Conservation (phyloP, 1,284 basidiomycete genomes). For the Meira nashicola region DNA sequence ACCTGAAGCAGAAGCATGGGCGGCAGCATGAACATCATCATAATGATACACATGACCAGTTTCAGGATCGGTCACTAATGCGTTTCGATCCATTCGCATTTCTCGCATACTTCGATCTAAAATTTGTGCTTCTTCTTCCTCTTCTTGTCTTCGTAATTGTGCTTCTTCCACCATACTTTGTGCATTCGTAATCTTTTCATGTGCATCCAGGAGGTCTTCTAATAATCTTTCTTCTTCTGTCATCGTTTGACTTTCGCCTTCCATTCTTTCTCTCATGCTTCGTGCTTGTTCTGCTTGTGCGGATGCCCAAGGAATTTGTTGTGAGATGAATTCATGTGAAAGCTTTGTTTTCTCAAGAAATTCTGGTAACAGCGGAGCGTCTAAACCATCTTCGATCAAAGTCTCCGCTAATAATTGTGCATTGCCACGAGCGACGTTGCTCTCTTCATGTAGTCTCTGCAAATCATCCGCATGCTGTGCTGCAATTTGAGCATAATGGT, state of each 20-base stretch:
- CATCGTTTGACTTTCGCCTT: background rate
- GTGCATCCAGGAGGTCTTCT: slow-evolving; percentile 35
- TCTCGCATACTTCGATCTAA: slow-evolving; percentile 32
- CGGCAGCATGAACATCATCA: slow-evolving; percentile 3
- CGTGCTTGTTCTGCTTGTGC: slow-evolving; percentile 27
- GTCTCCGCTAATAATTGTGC: slow-evolving; percentile 30
- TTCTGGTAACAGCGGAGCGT: slow-evolving; percentile 11
- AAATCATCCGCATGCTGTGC: slow-evolving; percentile 22
- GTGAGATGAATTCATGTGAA: slow-evolving; percentile 28
- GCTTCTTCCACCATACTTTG: slow-evolving; percentile 25
- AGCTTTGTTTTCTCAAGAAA: slow-evolving; percentile 26
- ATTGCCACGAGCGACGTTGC: slow-evolving; percentile 31
- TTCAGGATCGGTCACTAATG: slow-evolving; percentile 20
- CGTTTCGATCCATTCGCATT: slow-evolving; percentile 27
- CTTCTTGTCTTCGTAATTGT: slow-evolving; percentile 19
- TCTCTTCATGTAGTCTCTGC: slow-evolving; percentile 37
- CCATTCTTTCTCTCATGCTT: background rate
- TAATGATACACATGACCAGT: slow-evolving; percentile 26
- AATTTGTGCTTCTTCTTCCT: slow-evolving; percentile 30
- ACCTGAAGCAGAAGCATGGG: slow-evolving; percentile 7
- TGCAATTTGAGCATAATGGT: background rate
- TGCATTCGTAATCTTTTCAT: slow-evolving; percentile 25
- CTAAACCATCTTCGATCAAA: slow-evolving; percentile 16
- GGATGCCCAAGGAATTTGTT: slow-evolving; percentile 37
- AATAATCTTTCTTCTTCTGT: slow-evolving; percentile 18